phyloP scores from a whole-genome alignment of 2,329 filamentous ascomycete genomes.

The Orbilia javanica region DNA sequence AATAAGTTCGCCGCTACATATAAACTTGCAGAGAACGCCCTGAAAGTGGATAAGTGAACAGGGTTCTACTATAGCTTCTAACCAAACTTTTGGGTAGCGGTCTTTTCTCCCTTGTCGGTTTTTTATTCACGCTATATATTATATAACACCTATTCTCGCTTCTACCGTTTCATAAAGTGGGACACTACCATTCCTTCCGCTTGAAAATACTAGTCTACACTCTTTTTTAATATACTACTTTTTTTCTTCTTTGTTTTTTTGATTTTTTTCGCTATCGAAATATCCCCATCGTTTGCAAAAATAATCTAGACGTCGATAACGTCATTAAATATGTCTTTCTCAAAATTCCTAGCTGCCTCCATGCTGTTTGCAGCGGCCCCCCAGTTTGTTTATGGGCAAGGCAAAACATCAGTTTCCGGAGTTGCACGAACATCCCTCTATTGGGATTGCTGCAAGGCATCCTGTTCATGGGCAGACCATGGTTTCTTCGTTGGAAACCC shows the following conservation, averaged over 20 bases:
- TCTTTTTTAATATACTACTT: conserved; percentile 29
- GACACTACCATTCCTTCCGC: conserved; percentile 16
- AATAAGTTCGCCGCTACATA: conserved; percentile 18
- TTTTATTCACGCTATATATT: not conserved
- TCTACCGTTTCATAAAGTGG: conserved; percentile 15
- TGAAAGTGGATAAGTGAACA: conserved; percentile 17
- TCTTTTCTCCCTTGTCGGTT: conserved; percentile 11
- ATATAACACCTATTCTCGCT: conserved; percentile 28
- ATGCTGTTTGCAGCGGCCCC: conserved; percentile 28
- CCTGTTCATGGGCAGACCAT: conserved; percentile 68
- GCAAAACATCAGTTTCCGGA: conserved; percentile 55
- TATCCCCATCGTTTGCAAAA: conserved; percentile 17
- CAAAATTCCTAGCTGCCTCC: conserved; percentile 6
- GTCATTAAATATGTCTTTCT: conserved; percentile 28
- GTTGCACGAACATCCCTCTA: conserved; percentile 64
- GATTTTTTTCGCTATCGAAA: conserved; percentile 19
- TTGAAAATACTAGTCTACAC: conserved; percentile 7
- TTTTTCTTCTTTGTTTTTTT: conserved; percentile 8
- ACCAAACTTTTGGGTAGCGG: conserved; percentile 13
- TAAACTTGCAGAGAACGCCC: conserved; percentile 9
- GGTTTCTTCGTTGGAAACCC: conserved; percentile 55
- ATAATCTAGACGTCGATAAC: conserved; percentile 16
- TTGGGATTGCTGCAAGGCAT: conserved; percentile 78
- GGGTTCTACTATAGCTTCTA: conserved; percentile 16
- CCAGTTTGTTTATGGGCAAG: not conserved